phyloP scores from a whole-genome alignment of 2,329 filamentous ascomycete species.

The Phaeosphaeriaceae sp. region DNA sequence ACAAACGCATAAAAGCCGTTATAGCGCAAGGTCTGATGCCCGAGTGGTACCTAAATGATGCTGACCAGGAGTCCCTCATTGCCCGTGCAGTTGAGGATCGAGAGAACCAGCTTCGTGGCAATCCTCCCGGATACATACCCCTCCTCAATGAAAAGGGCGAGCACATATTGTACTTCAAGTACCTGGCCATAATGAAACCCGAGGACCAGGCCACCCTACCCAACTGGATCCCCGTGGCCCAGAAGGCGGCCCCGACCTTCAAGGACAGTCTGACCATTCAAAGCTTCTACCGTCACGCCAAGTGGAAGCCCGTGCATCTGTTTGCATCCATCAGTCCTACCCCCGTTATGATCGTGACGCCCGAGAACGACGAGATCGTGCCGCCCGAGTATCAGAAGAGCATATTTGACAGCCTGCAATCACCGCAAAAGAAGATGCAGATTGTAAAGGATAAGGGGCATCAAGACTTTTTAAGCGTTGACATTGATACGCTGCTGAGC shows the following conservation, averaged over 20 bases:
- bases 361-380: constrained; percentile 11
- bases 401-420: constrained; percentile 6
- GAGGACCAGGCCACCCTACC: constrained; percentile 5
- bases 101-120: constrained; percentile 3
- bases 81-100: constrained; percentile 8
- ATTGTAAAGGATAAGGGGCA: constrained; percentile 10
- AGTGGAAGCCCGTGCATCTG: constrained; percentile 6
- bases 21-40: constrained; percentile 4
- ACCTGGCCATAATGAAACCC: constrained; percentile 4
- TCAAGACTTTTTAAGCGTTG: constrained; percentile 3
- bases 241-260: constrained; percentile 3
- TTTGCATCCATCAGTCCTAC: constrained; percentile 8
- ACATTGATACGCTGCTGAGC: neutral
- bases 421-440: constrained; percentile 5
- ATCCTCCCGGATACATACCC: constrained; percentile 2
- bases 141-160: constrained; percentile 11
- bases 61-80: constrained; percentile 1
- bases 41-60: constrained; percentile 1
- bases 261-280: constrained; percentile 4
- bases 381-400: constrained; percentile 8
- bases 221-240: neutral
- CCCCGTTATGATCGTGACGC: constrained; percentile 10
- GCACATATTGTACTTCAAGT: neutral
- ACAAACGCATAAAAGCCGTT: constrained; percentile 8
- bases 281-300: constrained; percentile 9